Conservation (phyloP, 768 basidiomycete species). For the Rhodotorula toruloides region DNA sequence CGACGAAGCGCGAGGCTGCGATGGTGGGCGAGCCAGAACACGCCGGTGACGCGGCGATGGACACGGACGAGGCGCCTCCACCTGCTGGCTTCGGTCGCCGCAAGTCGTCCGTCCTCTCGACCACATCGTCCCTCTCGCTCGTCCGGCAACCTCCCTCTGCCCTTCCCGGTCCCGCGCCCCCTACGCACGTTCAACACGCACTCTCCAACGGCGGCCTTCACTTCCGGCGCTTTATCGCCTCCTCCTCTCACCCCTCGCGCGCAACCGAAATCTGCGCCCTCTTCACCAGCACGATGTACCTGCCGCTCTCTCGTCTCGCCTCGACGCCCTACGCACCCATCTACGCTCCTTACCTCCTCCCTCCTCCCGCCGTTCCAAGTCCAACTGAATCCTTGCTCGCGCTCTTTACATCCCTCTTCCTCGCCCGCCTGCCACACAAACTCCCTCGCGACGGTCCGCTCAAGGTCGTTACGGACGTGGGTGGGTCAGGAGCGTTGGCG, state of each 20-base stretch:
- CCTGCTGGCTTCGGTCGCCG: neutral
- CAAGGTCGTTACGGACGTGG: constrained; percentile 83
- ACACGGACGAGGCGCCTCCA: neutral
- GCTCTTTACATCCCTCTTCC: constrained; percentile 83
- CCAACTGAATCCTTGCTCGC: constrained; percentile 54
- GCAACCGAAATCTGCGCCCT: constrained; percentile 63
- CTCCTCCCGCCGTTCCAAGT: neutral
- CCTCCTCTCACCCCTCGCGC: constrained; percentile 50
- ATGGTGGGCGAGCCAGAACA: neutral
- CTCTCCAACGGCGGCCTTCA: constrained; percentile 68
- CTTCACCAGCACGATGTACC: constrained; percentile 62
- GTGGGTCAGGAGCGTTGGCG: constrained; percentile 81
- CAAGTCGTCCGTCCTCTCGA: neutral
- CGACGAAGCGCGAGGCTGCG: neutral
- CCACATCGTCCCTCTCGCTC: neutral
- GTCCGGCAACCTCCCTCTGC: neutral
- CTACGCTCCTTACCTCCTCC: constrained; percentile 7
- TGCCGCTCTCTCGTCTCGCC: constrained; percentile 64
- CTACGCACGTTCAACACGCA: constrained; percentile 47
- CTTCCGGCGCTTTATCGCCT: constrained; percentile 58
- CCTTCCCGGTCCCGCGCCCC: neutral
- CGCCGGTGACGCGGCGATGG: neutral
- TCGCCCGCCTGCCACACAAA: constrained; percentile 71
- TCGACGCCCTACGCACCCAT: constrained; percentile 70
- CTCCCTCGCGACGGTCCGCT: constrained; percentile 86